phyloP scores from a whole-genome alignment of 257 asterid species.

The Gentiana macrophylla region DNA sequence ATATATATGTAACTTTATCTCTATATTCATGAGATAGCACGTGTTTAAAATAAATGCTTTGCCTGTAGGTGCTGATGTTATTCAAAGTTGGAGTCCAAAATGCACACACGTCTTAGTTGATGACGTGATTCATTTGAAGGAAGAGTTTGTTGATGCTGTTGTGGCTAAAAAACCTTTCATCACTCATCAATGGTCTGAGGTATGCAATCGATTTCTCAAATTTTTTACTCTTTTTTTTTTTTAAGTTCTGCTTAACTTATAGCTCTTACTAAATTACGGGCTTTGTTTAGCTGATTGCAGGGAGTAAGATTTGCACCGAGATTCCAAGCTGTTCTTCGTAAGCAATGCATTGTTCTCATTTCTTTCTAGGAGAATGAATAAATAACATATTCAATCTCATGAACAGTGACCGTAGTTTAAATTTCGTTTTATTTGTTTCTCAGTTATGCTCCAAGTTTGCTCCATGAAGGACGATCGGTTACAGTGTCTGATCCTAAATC shows the following conservation, averaged over 20 bases:
- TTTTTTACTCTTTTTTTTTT: background rate
- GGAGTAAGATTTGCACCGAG: conserved; percentile 58
- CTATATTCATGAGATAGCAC: too few relatives aligned
- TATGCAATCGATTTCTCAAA: conserved; percentile 12
- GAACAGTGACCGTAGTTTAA: too few relatives aligned
- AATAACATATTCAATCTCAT: conserved; percentile 1
- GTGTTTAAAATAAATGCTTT: background rate
- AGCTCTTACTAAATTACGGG: conserved; percentile 18
- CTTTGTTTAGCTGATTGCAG: conserved; percentile 53
- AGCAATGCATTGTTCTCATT: conserved; percentile 22
- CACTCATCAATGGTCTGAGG: conserved; percentile 70
- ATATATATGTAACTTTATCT: too few relatives aligned
- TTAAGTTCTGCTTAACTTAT: too few relatives aligned
- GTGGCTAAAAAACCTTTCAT: conserved; percentile 50
- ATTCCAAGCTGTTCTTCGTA: conserved; percentile 60
- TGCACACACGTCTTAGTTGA: conserved; percentile 84
- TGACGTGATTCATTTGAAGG: conserved; percentile 37
- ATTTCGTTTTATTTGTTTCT: conserved; percentile 11
- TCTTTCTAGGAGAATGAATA: conserved; percentile 5
- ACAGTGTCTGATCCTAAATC: conserved; percentile 62
- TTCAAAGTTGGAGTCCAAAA: conserved; percentile 45
- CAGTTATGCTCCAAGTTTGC: conserved; percentile 70
- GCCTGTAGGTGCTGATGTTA: conserved; percentile 45
- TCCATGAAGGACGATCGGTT: conserved; percentile 46
- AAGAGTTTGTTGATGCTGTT: conserved; percentile 53